phyloP scores from a whole-genome alignment of 495 filamentous ascomycete genomes.

The Saxophila tyrrhenica region DNA sequence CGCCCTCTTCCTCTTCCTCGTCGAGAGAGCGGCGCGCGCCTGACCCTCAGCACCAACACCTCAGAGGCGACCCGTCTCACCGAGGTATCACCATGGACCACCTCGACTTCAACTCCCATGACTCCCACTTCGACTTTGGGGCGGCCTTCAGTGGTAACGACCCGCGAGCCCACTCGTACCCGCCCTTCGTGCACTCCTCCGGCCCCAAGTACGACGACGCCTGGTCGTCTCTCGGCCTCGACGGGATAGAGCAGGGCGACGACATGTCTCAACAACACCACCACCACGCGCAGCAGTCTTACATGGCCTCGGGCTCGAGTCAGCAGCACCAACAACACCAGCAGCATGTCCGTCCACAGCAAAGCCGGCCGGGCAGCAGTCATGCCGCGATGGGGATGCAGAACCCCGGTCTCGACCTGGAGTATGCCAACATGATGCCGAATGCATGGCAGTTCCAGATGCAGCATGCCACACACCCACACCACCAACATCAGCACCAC shows the following conservation, averaged over 20 bases:
- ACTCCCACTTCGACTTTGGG: constrained; percentile 16
- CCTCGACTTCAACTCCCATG: constrained; percentile 16
- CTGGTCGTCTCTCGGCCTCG: constrained; percentile 21
- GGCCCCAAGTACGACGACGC: constrained; percentile 4
- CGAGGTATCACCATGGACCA: constrained; percentile 17
- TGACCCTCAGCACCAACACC: background rate
- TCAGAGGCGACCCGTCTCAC: background rate
- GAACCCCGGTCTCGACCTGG: constrained; percentile 6
- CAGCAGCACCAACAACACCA: constrained; percentile 8
- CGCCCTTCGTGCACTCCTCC: background rate
- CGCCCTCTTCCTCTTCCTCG: too few species aligned
- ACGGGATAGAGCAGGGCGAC: constrained; percentile 3
- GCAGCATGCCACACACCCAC: constrained; percentile 38
- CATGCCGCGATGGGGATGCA: constrained; percentile 10
- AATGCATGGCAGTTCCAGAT: constrained; percentile 38
- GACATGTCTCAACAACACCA: constrained; percentile 12
- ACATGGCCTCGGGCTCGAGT: constrained; percentile 3
- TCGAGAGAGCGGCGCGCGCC: too few species aligned
- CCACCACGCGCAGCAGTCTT: constrained; percentile 5
- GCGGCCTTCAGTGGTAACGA: constrained; percentile 2
- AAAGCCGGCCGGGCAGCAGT: constrained; percentile 11
- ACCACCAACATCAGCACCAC: constrained; percentile 39
- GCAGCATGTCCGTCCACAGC: background rate
- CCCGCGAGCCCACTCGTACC: constrained; percentile 14
- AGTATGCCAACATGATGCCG: constrained; percentile 28